Evolutionary conservation across 1,139 yeast genomes (phyloP).

Genomic region (Hansenula lynferdii): DNA sequence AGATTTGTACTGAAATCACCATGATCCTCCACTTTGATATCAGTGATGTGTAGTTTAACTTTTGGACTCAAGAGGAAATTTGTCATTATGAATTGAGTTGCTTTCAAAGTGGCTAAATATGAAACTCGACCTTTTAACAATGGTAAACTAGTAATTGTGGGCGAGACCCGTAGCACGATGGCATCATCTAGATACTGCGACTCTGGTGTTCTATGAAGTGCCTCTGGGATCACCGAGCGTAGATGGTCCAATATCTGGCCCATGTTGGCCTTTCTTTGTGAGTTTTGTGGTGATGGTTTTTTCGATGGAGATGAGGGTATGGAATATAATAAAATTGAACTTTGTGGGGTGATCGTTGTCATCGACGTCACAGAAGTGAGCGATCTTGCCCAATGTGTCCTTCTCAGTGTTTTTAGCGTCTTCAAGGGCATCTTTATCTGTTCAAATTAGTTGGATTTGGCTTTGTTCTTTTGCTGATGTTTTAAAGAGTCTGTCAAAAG

Average conservation of each 20-base stretch:
- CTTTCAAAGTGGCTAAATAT: slow-evolving; percentile 44
- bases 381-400: not conserved
- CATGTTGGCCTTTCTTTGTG: slow-evolving; percentile 46
- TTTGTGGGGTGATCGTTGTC: not conserved
- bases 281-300: slow-evolving; percentile 10
- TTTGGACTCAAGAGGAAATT: slow-evolving; percentile 48
- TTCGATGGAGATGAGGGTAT: not conserved
- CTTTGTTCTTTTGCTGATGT: no score
- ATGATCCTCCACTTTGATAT: slow-evolving; percentile 27
- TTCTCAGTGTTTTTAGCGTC: not conserved
- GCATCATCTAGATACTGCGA: slow-evolving; percentile 39
- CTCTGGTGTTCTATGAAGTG: slow-evolving; percentile 49
- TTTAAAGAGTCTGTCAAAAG: no score
- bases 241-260: slow-evolving; percentile 55
- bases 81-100: slow-evolving; percentile 49
- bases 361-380: not conserved
- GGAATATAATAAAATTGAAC: not conserved
- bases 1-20: slow-evolving; percentile 5
- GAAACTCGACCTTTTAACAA: slow-evolving; percentile 54
- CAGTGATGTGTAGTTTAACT: slow-evolving; percentile 42
- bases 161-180: slow-evolving; percentile 58
- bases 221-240: slow-evolving; percentile 48
- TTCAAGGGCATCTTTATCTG: no score
- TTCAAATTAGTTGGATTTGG: no score
- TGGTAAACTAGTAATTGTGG: slow-evolving; percentile 59